Evolutionary conservation across 306 rosid species (phyloP).

Genomic region (Oxytropis ochrocephala): DNA sequence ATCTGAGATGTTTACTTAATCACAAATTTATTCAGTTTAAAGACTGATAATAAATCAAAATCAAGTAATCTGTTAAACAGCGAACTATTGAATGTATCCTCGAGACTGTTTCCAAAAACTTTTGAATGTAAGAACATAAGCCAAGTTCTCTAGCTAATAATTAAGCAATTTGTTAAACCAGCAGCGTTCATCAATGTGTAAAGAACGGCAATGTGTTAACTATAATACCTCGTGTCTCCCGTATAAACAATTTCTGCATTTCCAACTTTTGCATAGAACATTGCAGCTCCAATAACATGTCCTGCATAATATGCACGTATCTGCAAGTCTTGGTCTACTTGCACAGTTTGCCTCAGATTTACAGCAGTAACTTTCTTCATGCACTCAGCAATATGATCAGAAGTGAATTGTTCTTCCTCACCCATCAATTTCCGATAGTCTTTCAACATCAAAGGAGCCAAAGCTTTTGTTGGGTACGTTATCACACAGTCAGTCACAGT

Average conservation of each 20-base stretch:
- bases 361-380: no score
- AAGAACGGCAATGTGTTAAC: conserved; percentile 40
- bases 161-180: conserved; percentile 17
- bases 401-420: conserved; percentile 72
- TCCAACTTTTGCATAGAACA: no score
- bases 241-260: no score
- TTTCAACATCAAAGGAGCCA: conserved; percentile 87
- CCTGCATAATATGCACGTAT: no score
- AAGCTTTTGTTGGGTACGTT: conserved; percentile 78
- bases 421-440: conserved; percentile 90
- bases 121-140: conserved; percentile 27
- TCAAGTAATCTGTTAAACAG: no score
- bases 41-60: no score
- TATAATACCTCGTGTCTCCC: background rate
- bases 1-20: no score
- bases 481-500: background rate
- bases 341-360: no score
- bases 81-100: background rate
- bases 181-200: conserved; percentile 7
- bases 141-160: conserved; percentile 17
- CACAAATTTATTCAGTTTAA: no score
- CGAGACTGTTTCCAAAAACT: background rate
- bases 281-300: no score
- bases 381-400: conserved; percentile 54
- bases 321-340: no score